Conservation (phyloP, 352 stramenopile species). For the Phytopythium montanum region DNA sequence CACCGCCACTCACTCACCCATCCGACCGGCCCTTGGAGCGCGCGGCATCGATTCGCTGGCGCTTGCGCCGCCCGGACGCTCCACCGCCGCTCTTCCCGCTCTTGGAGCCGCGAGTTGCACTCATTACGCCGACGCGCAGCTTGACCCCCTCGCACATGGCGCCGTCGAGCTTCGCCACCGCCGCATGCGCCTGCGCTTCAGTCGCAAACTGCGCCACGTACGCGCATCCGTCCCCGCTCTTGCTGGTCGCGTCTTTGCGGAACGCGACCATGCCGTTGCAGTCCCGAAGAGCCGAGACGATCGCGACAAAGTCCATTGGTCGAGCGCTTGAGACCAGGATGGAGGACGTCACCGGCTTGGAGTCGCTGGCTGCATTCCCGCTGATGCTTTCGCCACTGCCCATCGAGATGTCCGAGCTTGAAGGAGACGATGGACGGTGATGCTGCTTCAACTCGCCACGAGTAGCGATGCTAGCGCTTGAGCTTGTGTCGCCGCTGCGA, state of each 20-base stretch:
- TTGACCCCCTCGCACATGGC: slow-evolving; percentile 49
- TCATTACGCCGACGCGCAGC: slow-evolving; percentile 26
- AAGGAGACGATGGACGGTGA: not conserved
- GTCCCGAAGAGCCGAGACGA: slow-evolving; percentile 44
- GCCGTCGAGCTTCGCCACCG: slow-evolving; percentile 45
- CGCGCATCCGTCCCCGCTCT: slow-evolving; percentile 21
- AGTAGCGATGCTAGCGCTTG: not conserved
- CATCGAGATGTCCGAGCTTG: slow-evolving; percentile 7
- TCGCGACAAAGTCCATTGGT: slow-evolving; percentile 39
- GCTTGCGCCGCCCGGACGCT: slow-evolving; percentile 53
- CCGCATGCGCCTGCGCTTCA: slow-evolving; percentile 29
- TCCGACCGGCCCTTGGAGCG: slow-evolving; percentile 15
- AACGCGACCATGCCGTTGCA: slow-evolving; percentile 54
- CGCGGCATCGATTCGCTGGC: slow-evolving; percentile 60
- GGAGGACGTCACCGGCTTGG: slow-evolving; percentile 13
- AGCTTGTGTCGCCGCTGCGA: not conserved
- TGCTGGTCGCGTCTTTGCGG: slow-evolving; percentile 27
- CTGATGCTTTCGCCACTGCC: slow-evolving; percentile 8
- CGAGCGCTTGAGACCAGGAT: slow-evolving; percentile 49
- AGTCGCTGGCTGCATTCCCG: not conserved
- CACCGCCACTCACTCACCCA: not conserved
- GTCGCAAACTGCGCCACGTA: slow-evolving; percentile 58
- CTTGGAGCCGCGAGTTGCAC: slow-evolving; percentile 6
- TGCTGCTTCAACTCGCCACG: not conserved
- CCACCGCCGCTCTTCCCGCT: slow-evolving; percentile 10